Base-by-base conservation (phyloP, 2,329 filamentous ascomycete genomes). In the Colletotrichum siamense region DNA sequence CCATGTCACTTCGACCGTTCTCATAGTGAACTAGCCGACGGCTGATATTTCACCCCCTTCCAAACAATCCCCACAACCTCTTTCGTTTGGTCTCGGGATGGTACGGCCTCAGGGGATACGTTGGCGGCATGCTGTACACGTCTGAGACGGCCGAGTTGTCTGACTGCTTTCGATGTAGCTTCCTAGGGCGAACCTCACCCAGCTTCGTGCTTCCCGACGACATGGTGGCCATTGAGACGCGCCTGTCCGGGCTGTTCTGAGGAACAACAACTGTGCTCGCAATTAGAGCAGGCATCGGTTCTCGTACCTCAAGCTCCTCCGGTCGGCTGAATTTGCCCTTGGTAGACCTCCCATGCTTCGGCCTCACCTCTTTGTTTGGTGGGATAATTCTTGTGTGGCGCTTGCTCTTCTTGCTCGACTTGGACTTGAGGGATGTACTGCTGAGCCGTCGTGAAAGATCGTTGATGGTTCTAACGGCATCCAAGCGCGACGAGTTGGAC, bases 381-480 rank as follows among this genome's bases (percentile, higher is more conserved):
- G 30, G 24, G 8, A 24, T 32, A 18, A 32, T 36, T 28, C 66
- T 24, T 55, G 66, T 74, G 16, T 63, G 36, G n/a, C 32, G 65
- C n/a, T 61, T 70, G 59, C 32, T 49, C 49, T 71, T 62, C 22
- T 63, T 65, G 9, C 30, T 65, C 18, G 66, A 30, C 22, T 55
- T 55, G 22, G 61, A 34, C 15, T 55, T 55, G 24, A 59, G 9
- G 13, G 63, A 32, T 57, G 78, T 69, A 44, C 71, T 78, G 59
- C 64, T 79, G 34, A 82, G 81, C 79, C 80, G 84, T 64, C 79
- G 73, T 3, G 89, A 90, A 30, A 91, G 82, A 18, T 85, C 84
- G 67, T 88, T 85, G 70, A 91, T 90, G 9, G 89, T 84, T 71
- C 84, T 83, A 75, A 91, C 85, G 2, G 89, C 88, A 66, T 90